Evolutionary conservation across 495 filamentous ascomycete species (phyloP), one percentile per base, ranked within the genome.

Genomic region (Cercophora sp.): DNA sequence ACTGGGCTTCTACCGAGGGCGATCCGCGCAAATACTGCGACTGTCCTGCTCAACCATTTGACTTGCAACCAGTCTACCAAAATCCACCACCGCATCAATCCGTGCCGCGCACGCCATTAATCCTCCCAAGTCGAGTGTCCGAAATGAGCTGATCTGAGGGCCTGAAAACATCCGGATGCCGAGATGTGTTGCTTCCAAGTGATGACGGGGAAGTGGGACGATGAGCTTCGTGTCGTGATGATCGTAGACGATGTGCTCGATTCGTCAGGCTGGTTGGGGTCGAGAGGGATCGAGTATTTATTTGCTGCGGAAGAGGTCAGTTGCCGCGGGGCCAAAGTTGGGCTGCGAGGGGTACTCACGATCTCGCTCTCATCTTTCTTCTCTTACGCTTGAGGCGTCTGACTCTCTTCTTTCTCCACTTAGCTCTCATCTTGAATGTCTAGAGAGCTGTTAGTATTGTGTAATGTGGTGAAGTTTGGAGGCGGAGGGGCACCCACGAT

Each of bases 371-470:
- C 77, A 90, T 93, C 90, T 96, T 96, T 89, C 91, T 92, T 75
- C 91, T 86, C 91, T 96, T 96, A 73, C 89, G 84, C 85, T 96
- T 96, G 76, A 96, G 87, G 75, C 91, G 85, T 59, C 91, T 86
- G 79, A 94, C 89, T 70, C 91, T 82, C 91, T 96, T 96, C 88
- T 96, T 96, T 83, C 91, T 90, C 91, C 91, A 96, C 81, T 96
- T 96, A 65, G 88, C 89, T 90, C 91, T 91, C 91, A 96, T 94
- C 84, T 82, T 91, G 83, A 67, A 62, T 42, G 42, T 34, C 51
- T 61, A 48, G 20, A 22, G 34, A 2, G 36, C 18, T 34, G 51
- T 62, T 49, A 62, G 59, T 39, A 27, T 40, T 16, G 27, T 8
- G 29, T 34, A 20, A 35, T 19, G 13, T 13, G 20, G n/a, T 8